These are phyloP conservation scores for Cyclostephanos tholiformis DNA, from an alignment of 108 stramenopile species.

Conservation along the genomic window DNA sequence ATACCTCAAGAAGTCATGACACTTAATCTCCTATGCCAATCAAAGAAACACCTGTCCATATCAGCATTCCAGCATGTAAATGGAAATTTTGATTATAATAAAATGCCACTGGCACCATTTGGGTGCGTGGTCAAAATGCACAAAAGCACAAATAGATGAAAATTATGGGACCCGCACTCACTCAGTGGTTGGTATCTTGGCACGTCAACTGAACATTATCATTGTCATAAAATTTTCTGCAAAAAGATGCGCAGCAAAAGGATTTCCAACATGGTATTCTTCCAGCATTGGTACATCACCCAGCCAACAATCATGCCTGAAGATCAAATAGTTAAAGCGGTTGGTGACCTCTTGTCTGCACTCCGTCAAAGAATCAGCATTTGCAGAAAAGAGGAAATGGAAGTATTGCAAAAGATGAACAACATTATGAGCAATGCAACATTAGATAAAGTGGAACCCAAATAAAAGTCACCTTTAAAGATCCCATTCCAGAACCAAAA, in stretches of 20 bases:
- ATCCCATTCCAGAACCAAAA: neutral
- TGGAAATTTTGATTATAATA: too few relatives aligned
- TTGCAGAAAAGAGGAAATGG: constrained; percentile 3
- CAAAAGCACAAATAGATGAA: constrained; percentile 19
- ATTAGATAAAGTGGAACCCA: neutral
- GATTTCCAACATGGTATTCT: constrained; percentile 32
- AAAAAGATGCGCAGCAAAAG: constrained; percentile 18
- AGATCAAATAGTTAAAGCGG: constrained; percentile 20
- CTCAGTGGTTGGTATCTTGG: constrained; percentile 25
- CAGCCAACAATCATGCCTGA: constrained; percentile 23
- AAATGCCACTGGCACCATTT: too few relatives aligned
- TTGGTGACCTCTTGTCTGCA: neutral
- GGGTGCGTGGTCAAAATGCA: constrained; percentile 40
- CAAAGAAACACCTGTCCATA: constrained; percentile 23
- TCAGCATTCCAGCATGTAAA: constrained; percentile 20
- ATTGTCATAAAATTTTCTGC: constrained; percentile 10
- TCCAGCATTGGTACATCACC: constrained; percentile 30
- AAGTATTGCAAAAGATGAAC: neutral
- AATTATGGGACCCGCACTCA: constrained; percentile 15
- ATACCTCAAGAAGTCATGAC: constrained; percentile 46
- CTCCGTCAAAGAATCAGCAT: too few relatives aligned
- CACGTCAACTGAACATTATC: constrained; percentile 30
- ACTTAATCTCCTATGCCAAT: constrained; percentile 36
- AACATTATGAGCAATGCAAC: neutral
- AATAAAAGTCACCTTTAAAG: too few relatives aligned